Evolutionary conservation across 2,329 filamentous ascomycete species (phyloP).

Genomic region (Aquanectria penicillioides): DNA sequence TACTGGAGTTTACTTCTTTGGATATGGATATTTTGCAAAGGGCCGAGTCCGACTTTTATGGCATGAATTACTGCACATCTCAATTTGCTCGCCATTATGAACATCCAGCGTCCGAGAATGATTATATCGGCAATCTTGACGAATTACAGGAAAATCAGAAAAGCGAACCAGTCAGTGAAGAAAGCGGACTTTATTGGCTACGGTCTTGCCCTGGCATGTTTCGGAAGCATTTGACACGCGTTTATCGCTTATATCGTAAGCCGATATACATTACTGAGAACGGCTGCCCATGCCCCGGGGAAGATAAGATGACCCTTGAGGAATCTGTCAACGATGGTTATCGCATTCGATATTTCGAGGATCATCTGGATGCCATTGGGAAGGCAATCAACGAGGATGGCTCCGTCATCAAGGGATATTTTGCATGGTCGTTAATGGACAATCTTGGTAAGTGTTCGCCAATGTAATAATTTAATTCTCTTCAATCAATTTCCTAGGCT

Average conservation of each 20-base stretch:
- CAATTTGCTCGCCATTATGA: slow-evolving; percentile 20
- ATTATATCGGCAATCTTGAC: slow-evolving; percentile 26
- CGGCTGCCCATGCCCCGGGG: slow-evolving; percentile 25
- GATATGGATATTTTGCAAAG: slow-evolving; percentile 41
- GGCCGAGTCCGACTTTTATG: slow-evolving; percentile 35
- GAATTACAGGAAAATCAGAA: slow-evolving; percentile 24
- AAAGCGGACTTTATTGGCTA: slow-evolving; percentile 14
- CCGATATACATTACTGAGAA: slow-evolving; percentile 31
- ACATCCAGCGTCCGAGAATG: background rate
- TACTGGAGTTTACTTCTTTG: slow-evolving; percentile 44
- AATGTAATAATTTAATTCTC: too few relatives aligned
- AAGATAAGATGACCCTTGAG: slow-evolving; percentile 34
- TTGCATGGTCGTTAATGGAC: slow-evolving; percentile 33
- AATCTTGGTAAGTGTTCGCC: slow-evolving; percentile 17
- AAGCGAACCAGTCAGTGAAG: background rate
- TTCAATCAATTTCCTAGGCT: background rate
- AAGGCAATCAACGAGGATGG: slow-evolving; percentile 26
- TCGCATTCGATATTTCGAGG: slow-evolving; percentile 49
- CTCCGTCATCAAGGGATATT: slow-evolving; percentile 18
- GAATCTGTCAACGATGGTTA: slow-evolving; percentile 50
- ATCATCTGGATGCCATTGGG: slow-evolving; percentile 50
- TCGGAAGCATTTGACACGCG: slow-evolving; percentile 2
- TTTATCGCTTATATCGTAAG: slow-evolving; percentile 26
- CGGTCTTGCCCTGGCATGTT: background rate
- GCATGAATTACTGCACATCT: slow-evolving; percentile 34